Percentiles rank a stretch among this genome's conserved stretches.
phyloP scores from a whole-genome alignment of 1,284 basidiomycete genomes.

The Fomitopsis pinicola region DNA sequence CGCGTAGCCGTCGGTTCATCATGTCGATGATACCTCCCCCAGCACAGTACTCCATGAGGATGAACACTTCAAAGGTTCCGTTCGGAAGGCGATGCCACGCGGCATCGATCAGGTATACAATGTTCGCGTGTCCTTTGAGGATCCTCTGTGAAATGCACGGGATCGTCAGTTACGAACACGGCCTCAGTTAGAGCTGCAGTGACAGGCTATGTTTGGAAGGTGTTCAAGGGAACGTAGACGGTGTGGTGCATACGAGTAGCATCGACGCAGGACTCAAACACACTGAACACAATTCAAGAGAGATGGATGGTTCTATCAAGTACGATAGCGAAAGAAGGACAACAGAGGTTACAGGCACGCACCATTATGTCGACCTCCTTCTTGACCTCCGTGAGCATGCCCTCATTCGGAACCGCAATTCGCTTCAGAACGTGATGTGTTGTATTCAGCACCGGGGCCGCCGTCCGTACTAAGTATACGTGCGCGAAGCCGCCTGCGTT shows the following conservation, averaged over 20 bases:
- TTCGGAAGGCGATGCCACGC: constrained; percentile 81
- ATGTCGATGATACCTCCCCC: constrained; percentile 99
- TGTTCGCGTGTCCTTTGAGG: constrained; percentile 86
- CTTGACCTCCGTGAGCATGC: constrained; percentile 90
- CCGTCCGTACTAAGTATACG: constrained; percentile 92
- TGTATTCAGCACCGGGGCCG: constrained; percentile 81
- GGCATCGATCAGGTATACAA: constrained; percentile 94
- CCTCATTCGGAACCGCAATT: constrained; percentile 90
- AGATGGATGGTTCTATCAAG: neutral
- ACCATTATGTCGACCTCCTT: constrained; percentile 99
- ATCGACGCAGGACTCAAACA: neutral
- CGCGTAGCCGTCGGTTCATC: constrained; percentile 94
- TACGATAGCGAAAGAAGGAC: constrained; percentile 3
- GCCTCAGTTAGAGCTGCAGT: neutral
- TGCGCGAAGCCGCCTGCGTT: constrained; percentile 93
- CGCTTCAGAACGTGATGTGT: constrained; percentile 97
- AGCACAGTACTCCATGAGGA: constrained; percentile 96
- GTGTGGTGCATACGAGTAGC: too few relatives aligned
- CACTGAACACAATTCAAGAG: neutral
- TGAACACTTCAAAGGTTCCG: constrained; percentile 93
- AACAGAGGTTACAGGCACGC: constrained; percentile 25
- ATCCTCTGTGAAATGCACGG: constrained; percentile 54
- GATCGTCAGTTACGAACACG: neutral
- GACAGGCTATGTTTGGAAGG: neutral
- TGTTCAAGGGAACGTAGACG: too few relatives aligned